Evolutionary conservation across 2,329 filamentous ascomycete species (phyloP), one percentile per base, ranked within the genome.

Genomic region (Hansfordia pulvinata): DNA sequence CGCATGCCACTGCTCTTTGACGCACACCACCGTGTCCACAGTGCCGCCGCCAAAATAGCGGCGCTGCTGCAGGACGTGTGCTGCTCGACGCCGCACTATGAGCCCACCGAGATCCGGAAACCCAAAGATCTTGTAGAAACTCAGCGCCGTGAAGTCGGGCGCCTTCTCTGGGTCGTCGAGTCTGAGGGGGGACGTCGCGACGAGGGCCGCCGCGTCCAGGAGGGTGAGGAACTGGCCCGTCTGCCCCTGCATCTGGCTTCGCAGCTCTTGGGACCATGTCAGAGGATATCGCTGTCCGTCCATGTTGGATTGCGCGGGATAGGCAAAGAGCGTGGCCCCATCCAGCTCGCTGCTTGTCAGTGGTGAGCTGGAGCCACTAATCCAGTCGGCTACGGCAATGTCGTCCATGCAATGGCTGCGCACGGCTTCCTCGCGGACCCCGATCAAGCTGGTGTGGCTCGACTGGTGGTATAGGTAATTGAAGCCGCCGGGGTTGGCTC

Each of bases 71-170:
- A 93, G 74, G 3, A 77, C 46, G 20, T 63, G 49, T 6, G 69
- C 71, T 9, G 80, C 69, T 17, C 69, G 62, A 39, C 82, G 85
- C 21, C 79, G 73, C 9, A 96, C 73, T 17, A 96, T 73, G 31
- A 98, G 54, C 2, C 76, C 85, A 2, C 88, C 88, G 2, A 96
- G 60, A 46, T 96, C 83, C 0, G 88, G 88, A 37, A 94, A 94
- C 2, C 90, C 88, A 49, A 96, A 96, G n/a, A 94, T 86, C 50
- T 96, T 98, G 57, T 94, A 92, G 36, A 96, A 74, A 49, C 86
- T 94, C 21, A 96, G 44, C 0, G 83, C 79, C 0, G 72, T 77
- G 38, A 96, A 96, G 47, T 96, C 88, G 2, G 88, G 81, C 1
- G 78, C 73, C 1, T 53, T 46, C 0, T 59, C 54, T 0, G 62